These are phyloP conservation scores for Penicillium sp. DNA, from an alignment of 2,329 filamentous ascomycete genomes.

Conservation along the genomic window DNA sequence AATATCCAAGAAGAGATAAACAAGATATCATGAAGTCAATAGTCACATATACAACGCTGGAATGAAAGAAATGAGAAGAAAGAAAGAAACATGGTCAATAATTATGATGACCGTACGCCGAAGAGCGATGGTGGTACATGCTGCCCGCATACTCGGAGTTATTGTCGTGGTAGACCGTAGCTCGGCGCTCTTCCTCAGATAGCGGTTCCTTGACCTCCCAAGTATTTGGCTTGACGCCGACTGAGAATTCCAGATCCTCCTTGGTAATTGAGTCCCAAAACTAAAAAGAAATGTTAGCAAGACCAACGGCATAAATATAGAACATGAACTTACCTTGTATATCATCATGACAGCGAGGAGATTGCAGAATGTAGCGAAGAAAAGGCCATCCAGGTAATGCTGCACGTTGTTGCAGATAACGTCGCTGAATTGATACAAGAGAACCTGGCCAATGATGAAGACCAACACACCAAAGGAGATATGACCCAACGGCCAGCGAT, in stretches of 20 bases:
- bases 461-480: slow-evolving; percentile 89
- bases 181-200: slow-evolving; percentile 74
- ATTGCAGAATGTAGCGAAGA: slow-evolving; percentile 93
- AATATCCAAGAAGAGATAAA: slow-evolving; percentile 7
- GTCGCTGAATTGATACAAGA: slow-evolving; percentile 85
- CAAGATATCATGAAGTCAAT: slow-evolving; percentile 17
- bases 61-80: background rate
- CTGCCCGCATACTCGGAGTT: slow-evolving; percentile 48
- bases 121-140: slow-evolving; percentile 44
- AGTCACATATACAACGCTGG: slow-evolving; percentile 16
- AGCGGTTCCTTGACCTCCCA: slow-evolving; percentile 97
- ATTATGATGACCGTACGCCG: slow-evolving; percentile 40
- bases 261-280: slow-evolving; percentile 99
- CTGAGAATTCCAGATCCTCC: slow-evolving; percentile 97
- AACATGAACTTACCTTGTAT: slow-evolving; percentile 71
- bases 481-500: slow-evolving; percentile 92
- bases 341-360: slow-evolving; percentile 98
- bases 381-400: slow-evolving; percentile 92
- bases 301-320: background rate
- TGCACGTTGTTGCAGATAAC: slow-evolving; percentile 79
- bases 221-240: slow-evolving; percentile 91
- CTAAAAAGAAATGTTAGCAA: slow-evolving; percentile 51
- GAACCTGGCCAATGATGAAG: slow-evolving; percentile 86
- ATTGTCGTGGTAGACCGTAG: slow-evolving; percentile 67
- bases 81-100: slow-evolving; percentile 27